Percentiles rank a stretch among this genome's conserved stretches.
Evolutionary conservation across 306 rosid species (phyloP).

Genomic region (Spatholobus suberectus): DNA sequence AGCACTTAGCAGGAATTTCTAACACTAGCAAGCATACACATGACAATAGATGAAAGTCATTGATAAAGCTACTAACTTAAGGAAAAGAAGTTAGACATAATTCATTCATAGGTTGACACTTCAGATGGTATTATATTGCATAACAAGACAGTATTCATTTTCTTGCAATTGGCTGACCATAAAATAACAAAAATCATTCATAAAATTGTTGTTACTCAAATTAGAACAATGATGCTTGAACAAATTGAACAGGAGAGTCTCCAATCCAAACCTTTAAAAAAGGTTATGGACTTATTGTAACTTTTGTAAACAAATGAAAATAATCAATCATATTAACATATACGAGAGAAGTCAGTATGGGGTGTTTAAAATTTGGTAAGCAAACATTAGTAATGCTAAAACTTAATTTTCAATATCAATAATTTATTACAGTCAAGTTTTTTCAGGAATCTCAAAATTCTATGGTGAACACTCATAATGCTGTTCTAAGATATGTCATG

Average conservation of each 20-base stretch:
- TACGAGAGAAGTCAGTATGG: background rate
- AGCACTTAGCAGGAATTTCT: constrained; percentile 27
- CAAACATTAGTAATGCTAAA: background rate
- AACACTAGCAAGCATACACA: background rate
- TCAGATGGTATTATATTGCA: constrained; percentile 9
- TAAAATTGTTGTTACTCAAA: background rate
- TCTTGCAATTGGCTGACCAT: constrained; percentile 6
- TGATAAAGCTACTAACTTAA: background rate
- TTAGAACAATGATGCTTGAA: background rate
- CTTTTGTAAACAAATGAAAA: background rate
- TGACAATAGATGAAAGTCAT: too few species aligned
- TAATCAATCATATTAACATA: background rate
- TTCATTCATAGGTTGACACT: background rate
- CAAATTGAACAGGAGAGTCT: background rate
- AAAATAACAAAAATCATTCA: constrained; percentile 1
- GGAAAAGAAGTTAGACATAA: background rate
- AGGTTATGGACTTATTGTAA: background rate
- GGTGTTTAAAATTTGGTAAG: background rate
- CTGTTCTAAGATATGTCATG: background rate
- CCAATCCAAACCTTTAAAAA: background rate
- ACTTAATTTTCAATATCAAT: background rate
- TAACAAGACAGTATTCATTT: background rate
- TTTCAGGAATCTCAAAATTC: background rate
- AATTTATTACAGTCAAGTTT: background rate
- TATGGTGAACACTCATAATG: background rate